These are phyloP conservation scores for Artemisia tridentata DNA, from an alignment of 129 eudicot species.

Conservation along the genomic window DNA sequence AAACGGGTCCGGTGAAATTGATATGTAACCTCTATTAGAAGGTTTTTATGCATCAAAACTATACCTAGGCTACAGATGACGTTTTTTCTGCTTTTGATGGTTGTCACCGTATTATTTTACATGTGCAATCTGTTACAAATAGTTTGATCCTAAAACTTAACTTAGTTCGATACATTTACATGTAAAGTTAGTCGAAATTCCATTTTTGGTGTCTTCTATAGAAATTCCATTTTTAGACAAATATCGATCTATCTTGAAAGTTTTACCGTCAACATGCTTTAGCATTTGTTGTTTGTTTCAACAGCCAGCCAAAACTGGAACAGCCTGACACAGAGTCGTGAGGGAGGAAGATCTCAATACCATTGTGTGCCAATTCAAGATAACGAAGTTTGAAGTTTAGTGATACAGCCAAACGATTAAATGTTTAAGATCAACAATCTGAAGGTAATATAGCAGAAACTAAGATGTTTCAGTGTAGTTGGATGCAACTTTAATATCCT, in stretches of 20 bases:
- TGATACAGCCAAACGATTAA: slow-evolving; percentile 11
- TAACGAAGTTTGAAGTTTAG: slow-evolving; percentile 14
- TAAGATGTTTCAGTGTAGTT: no score
- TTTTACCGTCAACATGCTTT: background rate
- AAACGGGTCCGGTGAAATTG: background rate
- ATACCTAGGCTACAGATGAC: background rate
- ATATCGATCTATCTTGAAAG: no score
- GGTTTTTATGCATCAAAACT: no score
- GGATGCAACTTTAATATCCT: slow-evolving; percentile 30
- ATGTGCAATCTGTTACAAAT: background rate
- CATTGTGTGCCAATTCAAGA: slow-evolving; percentile 4
- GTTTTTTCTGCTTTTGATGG: background rate
- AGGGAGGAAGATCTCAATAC: slow-evolving; percentile 5
- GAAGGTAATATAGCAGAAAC: slow-evolving; percentile 22
- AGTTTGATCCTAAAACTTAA: no score
- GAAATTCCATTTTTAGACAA: background rate
- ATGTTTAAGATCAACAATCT: slow-evolving; percentile 18
- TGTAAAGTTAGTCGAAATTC: background rate
- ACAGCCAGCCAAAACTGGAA: no score
- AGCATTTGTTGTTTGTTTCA: slow-evolving; percentile 3
- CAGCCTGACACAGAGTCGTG: slow-evolving; percentile 23
- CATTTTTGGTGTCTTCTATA: background rate
- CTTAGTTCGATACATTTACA: background rate
- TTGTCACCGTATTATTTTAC: background rate
- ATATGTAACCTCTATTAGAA: background rate